phyloP scores from a whole-genome alignment of 306 rosid genomes.

The Chamaecrista fasciculata region DNA sequence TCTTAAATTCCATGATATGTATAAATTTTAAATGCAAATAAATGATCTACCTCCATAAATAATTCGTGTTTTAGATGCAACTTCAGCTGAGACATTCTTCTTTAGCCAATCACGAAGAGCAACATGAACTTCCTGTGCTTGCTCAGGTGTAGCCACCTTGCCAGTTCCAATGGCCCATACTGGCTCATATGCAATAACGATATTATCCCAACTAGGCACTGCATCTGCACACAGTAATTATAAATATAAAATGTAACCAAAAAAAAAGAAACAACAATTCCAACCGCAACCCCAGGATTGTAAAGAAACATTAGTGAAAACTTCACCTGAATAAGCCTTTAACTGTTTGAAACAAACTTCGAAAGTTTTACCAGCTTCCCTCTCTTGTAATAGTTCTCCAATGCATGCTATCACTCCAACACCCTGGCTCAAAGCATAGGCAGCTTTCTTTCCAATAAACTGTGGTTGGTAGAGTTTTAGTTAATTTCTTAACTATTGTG shows the following conservation, averaged over 20 bases:
- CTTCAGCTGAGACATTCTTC: constrained; percentile 76
- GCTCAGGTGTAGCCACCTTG: constrained; percentile 91
- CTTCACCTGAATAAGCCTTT: constrained; percentile 84
- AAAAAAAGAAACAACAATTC: constrained; percentile 18
- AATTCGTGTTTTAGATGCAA: constrained; percentile 87
- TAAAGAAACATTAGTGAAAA: constrained; percentile 16
- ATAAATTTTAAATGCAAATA: constrained; percentile 21
- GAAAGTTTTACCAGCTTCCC: constrained; percentile 97
- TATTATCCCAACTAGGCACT: constrained; percentile 88
- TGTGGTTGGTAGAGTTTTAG: constrained; percentile 45
- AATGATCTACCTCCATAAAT: constrained; percentile 85
- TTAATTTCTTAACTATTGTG: constrained; percentile 23
- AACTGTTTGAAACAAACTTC: constrained; percentile 78
- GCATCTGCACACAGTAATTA: constrained; percentile 56
- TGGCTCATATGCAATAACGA: constrained; percentile 97
- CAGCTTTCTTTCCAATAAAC: constrained; percentile 98
- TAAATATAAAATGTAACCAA: constrained; percentile 7
- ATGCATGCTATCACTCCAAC: constrained; percentile 97
- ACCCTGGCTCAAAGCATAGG: constrained; percentile 91
- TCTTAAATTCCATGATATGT: constrained; percentile 6
- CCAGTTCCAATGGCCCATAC: constrained; percentile 99
- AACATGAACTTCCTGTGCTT: constrained; percentile 97
- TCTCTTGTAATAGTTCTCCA: constrained; percentile 84
- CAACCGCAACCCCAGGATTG: not conserved
- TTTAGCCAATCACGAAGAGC: constrained; percentile 95